Conservation (phyloP, 1,139 yeast genomes). For the Blastobotrys apis region DNA sequence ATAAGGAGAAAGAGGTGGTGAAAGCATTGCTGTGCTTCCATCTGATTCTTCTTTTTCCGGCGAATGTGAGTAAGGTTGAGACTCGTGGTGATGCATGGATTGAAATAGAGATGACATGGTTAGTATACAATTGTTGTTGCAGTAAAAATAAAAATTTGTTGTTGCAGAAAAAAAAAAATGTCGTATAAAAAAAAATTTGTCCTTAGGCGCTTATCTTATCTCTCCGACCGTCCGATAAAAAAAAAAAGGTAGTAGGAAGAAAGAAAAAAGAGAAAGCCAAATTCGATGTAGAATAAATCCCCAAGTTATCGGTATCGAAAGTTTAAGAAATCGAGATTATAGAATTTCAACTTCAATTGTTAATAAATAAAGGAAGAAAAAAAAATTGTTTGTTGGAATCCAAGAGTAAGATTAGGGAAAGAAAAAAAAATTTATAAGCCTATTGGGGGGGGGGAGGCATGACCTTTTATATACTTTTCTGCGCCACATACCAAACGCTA, state of each 20-base stretch:
- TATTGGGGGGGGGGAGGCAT: too few relatives aligned
- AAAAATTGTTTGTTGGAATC: too few relatives aligned
- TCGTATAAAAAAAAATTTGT: too few relatives aligned
- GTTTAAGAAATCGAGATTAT: background rate
- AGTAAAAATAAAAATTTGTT: too few relatives aligned
- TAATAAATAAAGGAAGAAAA: background rate
- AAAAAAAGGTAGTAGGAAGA: background rate
- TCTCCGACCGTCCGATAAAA: too few relatives aligned
- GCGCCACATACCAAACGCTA: too few relatives aligned
- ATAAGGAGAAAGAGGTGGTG: constrained; percentile 31
- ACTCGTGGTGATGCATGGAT: constrained; percentile 4
- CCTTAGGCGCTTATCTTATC: background rate
- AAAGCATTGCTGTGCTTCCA: constrained; percentile 19
- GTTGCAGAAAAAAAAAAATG: too few relatives aligned
- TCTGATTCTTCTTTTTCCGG: constrained; percentile 1
- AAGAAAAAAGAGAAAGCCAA: background rate
- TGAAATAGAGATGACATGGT: constrained; percentile 9
- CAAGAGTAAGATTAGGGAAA: background rate
- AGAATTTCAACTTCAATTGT: too few relatives aligned
- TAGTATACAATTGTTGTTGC: too few relatives aligned
- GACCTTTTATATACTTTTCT: too few relatives aligned
- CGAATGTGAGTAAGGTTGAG: constrained; percentile 2
- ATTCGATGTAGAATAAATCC: background rate
- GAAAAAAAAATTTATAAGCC: background rate
- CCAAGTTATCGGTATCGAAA: background rate